A percentile compares a stretch with the other conserved stretches of the same genome.
Evolutionary conservation across 306 rosid species (phyloP).

Genomic region (Fagus sylvatica): DNA sequence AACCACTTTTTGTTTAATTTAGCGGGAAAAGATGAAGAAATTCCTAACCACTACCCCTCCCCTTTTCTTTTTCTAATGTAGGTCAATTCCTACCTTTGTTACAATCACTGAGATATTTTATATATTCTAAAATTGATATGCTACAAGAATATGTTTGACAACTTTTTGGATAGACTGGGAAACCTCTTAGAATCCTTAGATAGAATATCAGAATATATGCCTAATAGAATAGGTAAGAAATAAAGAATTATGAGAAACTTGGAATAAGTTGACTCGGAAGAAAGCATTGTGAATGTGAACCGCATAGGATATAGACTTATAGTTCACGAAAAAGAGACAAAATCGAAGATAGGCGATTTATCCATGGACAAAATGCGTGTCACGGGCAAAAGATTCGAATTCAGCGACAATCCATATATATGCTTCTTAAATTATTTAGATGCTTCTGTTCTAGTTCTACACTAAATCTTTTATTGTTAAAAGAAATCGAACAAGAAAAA

Average conservation of each 20-base stretch:
- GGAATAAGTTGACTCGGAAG: conserved; percentile 23
- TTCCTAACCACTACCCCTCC: too few species aligned
- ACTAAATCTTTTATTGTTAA: too few species aligned
- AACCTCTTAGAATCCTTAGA: not conserved
- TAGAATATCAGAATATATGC: not conserved
- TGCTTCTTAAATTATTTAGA: too few species aligned
- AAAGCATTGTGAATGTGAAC: conserved; percentile 1
- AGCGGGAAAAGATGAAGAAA: not conserved
- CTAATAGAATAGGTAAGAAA: not conserved
- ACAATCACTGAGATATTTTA: conserved; percentile 18
- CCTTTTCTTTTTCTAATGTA: too few species aligned
- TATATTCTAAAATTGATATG: not conserved
- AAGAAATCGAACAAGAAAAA: too few species aligned
- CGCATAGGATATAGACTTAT: not conserved
- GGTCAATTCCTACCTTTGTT: not conserved
- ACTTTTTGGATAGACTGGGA: conserved; percentile 10
- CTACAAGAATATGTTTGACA: conserved; percentile 13
- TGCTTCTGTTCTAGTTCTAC: too few species aligned
- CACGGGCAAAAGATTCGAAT: too few species aligned
- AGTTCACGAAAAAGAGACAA: not conserved
- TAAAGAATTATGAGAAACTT: not conserved
- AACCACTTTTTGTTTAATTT: not conserved
- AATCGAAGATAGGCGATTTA: too few species aligned
- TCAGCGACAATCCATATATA: too few species aligned
- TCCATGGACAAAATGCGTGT: too few species aligned